Evolutionary conservation across 129 eudicot species (phyloP), one percentile per base, ranked within the genome.

Genomic region (Chrysanthemum lavandulifolium): DNA sequence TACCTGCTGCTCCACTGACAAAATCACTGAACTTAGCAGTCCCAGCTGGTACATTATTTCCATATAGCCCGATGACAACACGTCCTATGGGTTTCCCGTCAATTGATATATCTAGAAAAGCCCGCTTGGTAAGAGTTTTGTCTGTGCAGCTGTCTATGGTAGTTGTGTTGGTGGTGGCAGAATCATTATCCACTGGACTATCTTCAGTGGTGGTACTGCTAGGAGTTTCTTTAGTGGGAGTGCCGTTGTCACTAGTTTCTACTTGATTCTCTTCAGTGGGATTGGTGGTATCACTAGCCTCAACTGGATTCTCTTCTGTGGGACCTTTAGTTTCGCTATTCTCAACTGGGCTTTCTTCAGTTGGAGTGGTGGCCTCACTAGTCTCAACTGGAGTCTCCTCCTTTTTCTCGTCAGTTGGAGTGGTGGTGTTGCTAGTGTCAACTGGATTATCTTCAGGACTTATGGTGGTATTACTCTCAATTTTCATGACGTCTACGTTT

Each of bases 1-100:
- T 74, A 50, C 98, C 99, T 14, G 99, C 97, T 62, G 83, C 78
- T 45, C 99, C 99, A 72, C 89, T 86, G 5, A 94, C 87, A n/a
- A 94, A 80, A 14, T 85, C 81, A 27, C 68, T 84, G 78, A 94
- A 90, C 74, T 89, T 82, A 1, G 91, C 56, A 13, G 87, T 72
- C 12, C 96, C 96, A 21, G 79, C 78, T 0, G 98, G 97, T 59
- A 79, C 90, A 63, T 21, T 83, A 58, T 88, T 80, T 10, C 76
- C 86, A 66, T 84, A 72, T n/a, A 94, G 79, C 52, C 91, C 99
- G 29, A 94, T 65, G 63, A 83, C 71, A 31, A 94, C 83, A 45
- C 91, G 76, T 6, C 99, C 99, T 10, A 81, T 27, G 48, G 99
- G 96, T 72, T 90, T 81, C 14, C 99, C 93, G 43, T 83, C 84